These are phyloP conservation scores for Amanita phalloides DNA, from an alignment of 768 basidiomycete species.

Conservation along the genomic window DNA sequence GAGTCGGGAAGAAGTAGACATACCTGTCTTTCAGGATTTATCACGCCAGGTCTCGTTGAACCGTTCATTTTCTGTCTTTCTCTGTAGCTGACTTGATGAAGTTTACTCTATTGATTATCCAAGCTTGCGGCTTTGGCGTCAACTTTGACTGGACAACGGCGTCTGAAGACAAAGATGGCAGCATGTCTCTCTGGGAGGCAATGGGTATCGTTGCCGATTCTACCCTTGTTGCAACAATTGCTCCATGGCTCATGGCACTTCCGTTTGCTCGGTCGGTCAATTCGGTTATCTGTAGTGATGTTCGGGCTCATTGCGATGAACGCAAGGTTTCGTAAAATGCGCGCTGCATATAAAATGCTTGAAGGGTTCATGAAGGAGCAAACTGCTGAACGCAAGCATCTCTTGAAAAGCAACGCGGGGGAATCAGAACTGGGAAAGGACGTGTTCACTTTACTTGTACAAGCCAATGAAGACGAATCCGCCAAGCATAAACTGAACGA, in stretches of 20 bases:
- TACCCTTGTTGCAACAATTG: background rate
- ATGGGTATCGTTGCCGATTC: conserved; percentile 4
- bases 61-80: background rate
- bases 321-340: conserved; percentile 1
- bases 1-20: conserved; percentile 9
- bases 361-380: background rate
- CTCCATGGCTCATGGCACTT: background rate
- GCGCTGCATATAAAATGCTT: background rate
- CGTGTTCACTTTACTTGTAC: conserved; percentile 31
- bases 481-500: conserved; percentile 28
- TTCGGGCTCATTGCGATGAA: background rate
- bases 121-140: conserved; percentile 7
- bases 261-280: background rate
- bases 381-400: background rate
- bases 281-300: background rate
- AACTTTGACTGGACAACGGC: conserved; percentile 3
- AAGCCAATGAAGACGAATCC: conserved; percentile 33
- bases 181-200: conserved; percentile 7
- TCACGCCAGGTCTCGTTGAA: conserved; percentile 19
- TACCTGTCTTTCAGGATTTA: conserved; percentile 16
- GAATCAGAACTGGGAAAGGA: conserved; percentile 12
- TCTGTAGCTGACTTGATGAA: background rate
- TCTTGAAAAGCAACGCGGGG: background rate
- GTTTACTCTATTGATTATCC: conserved; percentile 6
- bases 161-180: background rate